phyloP scores from a whole-genome alignment of 1,139 yeast species.

The Yamadazyma sp. region DNA sequence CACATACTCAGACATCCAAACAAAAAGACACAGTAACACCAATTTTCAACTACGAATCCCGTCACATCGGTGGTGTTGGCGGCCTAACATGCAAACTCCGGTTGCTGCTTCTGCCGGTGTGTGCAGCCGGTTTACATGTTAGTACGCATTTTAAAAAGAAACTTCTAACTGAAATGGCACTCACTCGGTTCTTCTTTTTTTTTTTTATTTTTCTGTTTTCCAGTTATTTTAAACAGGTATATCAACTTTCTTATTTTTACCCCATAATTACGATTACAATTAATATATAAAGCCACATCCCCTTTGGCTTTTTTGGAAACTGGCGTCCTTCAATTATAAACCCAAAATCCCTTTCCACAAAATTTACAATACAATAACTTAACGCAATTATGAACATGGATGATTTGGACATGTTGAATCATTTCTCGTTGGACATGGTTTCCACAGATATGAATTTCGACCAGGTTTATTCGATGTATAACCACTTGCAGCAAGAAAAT shows the following conservation, averaged over 20 bases:
- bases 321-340: no score
- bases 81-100: no score
- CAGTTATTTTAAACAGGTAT: neutral
- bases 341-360: no score
- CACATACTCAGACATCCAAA: no score
- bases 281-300: neutral
- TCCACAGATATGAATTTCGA: slow-evolving; percentile 50
- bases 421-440: slow-evolving; percentile 29
- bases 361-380: no score
- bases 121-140: slow-evolving; percentile 1
- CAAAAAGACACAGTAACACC: no score
- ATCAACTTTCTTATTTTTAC: neutral
- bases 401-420: slow-evolving; percentile 15
- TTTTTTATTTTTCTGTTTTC: neutral
- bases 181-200: neutral
- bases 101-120: no score
- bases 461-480: slow-evolving; percentile 46
- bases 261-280: slow-evolving; percentile 1
- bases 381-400: slow-evolving; percentile 7
- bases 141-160: slow-evolving; percentile 3
- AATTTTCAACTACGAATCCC: no score
- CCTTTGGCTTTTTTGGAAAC: neutral
- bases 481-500: slow-evolving; percentile 40
- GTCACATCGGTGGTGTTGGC: no score
- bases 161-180: neutral